These are phyloP conservation scores for Ustilago cynodontis DNA, from an alignment of 1,284 basidiomycete species.

Conservation along the genomic window DNA sequence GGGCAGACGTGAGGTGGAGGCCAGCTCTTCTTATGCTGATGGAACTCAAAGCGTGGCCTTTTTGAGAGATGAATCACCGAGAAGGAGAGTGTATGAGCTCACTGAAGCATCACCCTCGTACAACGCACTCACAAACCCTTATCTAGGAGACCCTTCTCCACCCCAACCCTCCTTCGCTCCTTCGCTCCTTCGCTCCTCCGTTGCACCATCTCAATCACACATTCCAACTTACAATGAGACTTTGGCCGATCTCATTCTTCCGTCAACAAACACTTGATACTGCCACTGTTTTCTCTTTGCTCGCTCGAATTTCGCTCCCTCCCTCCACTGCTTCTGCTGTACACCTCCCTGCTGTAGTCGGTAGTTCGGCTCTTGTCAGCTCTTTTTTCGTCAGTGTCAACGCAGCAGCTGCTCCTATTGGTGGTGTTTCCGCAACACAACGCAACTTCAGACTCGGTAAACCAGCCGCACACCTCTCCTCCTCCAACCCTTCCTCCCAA, in stretches of 20 bases:
- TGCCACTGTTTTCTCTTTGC: not conserved
- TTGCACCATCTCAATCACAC: not conserved
- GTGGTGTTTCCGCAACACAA: constrained; percentile 1
- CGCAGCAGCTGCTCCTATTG: not conserved
- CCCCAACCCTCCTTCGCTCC: not conserved
- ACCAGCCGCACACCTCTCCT: constrained; percentile 6
- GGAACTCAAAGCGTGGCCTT: not conserved
- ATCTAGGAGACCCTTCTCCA: not conserved
- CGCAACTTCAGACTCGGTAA: constrained; percentile 21
- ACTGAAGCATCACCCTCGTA: no score
- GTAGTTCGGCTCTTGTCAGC: not conserved
- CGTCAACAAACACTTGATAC: not conserved
- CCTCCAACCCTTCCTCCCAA: not conserved
- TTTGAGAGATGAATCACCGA: not conserved
- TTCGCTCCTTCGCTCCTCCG: not conserved
- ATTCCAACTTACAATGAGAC: constrained; percentile 3
- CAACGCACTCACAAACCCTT: no score
- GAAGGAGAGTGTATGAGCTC: no score
- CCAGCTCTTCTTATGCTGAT: not conserved
- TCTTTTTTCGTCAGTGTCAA: not conserved
- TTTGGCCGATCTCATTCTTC: constrained; percentile 3
- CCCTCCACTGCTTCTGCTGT: not conserved
- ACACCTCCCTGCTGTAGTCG: not conserved
- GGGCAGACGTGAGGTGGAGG: constrained; percentile 12
- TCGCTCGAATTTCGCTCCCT: not conserved